Conservation (phyloP, 805 yeast genomes). For the Lachancea cidri region DNA sequence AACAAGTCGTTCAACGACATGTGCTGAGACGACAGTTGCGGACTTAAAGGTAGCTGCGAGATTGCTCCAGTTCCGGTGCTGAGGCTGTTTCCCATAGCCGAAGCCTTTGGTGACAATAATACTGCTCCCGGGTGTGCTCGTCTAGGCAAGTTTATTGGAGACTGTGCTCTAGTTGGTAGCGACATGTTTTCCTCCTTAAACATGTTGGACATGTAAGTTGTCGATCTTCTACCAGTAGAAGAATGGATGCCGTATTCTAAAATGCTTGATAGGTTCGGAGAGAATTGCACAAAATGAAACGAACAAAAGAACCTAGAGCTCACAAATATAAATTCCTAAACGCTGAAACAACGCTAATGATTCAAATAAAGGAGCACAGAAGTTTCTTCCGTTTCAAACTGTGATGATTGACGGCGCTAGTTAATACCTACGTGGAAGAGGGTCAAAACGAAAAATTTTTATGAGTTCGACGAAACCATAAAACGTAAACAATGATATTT, state of each 20-base stretch:
- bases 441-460: background rate
- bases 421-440: background rate
- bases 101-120: constrained; percentile 32
- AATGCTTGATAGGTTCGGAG: background rate
- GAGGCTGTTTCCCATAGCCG: constrained; percentile 18
- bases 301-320: background rate
- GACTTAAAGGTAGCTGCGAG: constrained; percentile 9
- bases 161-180: constrained; percentile 23
- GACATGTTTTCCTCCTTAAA: constrained; percentile 8
- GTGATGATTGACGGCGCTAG: background rate
- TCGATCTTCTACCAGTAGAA: constrained; percentile 10
- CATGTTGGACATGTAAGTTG: constrained; percentile 2
- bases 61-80: constrained; percentile 10
- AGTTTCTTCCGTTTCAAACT: background rate
- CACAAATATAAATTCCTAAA: background rate
- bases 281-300: background rate
- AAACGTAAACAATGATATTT: background rate
- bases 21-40: constrained; percentile 11
- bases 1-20: constrained; percentile 21
- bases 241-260: background rate
- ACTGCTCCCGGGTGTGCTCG: constrained; percentile 41
- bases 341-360: background rate
- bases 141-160: constrained; percentile 25
- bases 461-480: background rate
- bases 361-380: background rate